Conservation (phyloP, 2,329 filamentous ascomycete genomes). For the Phaeosphaeriaceae sp. region DNA sequence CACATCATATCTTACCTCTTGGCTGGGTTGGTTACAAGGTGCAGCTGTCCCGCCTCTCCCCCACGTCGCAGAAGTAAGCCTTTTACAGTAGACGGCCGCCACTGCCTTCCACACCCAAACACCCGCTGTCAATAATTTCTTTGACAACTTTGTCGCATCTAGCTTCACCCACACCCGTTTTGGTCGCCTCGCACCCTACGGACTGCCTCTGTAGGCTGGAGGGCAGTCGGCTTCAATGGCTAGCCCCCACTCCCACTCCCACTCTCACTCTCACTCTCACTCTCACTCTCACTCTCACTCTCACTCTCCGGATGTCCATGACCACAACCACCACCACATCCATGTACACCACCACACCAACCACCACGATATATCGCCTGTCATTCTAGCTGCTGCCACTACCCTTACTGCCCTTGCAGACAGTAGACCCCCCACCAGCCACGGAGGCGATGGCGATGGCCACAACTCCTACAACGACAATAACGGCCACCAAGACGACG, state of each 20-base stretch:
- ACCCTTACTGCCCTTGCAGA: constrained; percentile 39
- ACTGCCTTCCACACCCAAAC: constrained; percentile 14
- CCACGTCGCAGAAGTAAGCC: constrained; percentile 11
- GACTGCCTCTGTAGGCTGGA: constrained; percentile 17
- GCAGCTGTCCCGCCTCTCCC: constrained; percentile 12
- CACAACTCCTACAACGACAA: constrained; percentile 20
- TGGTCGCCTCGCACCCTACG: constrained; percentile 15
- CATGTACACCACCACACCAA: constrained; percentile 11
- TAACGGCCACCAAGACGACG: constrained; percentile 20
- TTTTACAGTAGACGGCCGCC: constrained; percentile 13
- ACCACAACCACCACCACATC: constrained; percentile 18
- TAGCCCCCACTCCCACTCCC: constrained; percentile 22
- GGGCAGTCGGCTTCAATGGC: constrained; percentile 31
- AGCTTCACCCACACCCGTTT: background rate
- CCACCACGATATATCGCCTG: constrained; percentile 22
- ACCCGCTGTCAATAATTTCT: too few relatives aligned
- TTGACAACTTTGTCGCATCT: constrained; percentile 9
- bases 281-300: too few relatives aligned
- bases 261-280: too few relatives aligned
- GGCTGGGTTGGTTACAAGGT: background rate
- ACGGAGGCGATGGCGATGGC: constrained; percentile 24
- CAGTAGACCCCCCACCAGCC: constrained; percentile 36
- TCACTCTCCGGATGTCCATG: constrained; percentile 14
- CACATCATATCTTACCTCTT: background rate
- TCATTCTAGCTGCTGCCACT: constrained; percentile 31